Evolutionary conservation across 176 grass and related monocot genomes (phyloP).

Genomic region (Oryza punctata): DNA sequence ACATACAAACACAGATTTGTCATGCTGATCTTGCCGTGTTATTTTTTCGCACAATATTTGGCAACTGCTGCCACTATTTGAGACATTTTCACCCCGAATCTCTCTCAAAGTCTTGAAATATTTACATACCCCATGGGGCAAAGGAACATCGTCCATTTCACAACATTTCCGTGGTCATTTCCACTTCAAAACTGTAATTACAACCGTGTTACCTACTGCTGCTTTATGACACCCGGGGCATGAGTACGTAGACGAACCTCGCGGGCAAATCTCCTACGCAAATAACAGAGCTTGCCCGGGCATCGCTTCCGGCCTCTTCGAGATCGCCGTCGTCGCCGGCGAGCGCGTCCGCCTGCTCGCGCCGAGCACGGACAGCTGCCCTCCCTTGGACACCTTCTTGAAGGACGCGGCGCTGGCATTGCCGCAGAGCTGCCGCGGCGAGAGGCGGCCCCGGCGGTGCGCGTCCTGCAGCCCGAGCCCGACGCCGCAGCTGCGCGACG

Average conservation of each 20-base stretch:
- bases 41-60: not conserved
- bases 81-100: not conserved
- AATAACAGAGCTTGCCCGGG: constrained; percentile 44
- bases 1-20: not conserved
- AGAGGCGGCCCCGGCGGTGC: constrained; percentile 9
- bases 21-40: not conserved
- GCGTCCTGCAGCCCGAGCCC: constrained; percentile 44
- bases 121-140: not conserved
- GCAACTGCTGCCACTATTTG: not conserved
- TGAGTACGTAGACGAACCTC: not conserved
- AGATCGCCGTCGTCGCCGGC: not conserved
- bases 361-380: not conserved
- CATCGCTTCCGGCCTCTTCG: constrained; percentile 17
- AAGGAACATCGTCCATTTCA: not conserved
- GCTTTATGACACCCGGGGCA: not conserved
- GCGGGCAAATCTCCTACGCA: constrained; percentile 34
- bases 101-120: not conserved
- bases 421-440: not conserved
- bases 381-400: constrained; percentile 27
- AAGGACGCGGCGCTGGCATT: not conserved
- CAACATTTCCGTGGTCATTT: not conserved
- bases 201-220: not conserved
- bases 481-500: constrained; percentile 56
- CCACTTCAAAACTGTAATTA: constrained; percentile 28
- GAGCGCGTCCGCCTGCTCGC: constrained; percentile 17